Percentiles rank a stretch among this genome's conserved stretches.
These are phyloP conservation scores for Trichoderma polysporum DNA, from an alignment of 2,329 filamentous ascomycete genomes.

Conservation along the genomic window DNA sequence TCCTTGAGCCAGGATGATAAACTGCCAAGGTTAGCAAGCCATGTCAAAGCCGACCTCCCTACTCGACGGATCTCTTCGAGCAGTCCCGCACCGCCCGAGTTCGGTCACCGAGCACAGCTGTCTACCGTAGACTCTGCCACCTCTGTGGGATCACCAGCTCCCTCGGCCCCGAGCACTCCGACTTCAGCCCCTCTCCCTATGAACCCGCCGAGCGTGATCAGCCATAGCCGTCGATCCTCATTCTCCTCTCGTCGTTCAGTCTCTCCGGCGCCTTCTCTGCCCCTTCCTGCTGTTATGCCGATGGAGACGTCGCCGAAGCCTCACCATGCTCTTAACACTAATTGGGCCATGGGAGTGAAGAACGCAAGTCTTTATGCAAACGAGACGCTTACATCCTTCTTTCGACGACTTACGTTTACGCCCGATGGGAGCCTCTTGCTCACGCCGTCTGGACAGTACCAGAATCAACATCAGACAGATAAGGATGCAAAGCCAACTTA, in stretches of 20 bases:
- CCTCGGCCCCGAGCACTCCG: conserved; percentile 91
- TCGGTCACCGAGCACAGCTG: conserved; percentile 65
- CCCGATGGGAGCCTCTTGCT: conserved; percentile 92
- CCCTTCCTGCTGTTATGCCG: conserved; percentile 91
- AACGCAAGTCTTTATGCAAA: conserved; percentile 94
- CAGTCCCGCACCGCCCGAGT: conserved; percentile 87
- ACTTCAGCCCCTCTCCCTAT: conserved; percentile 87
- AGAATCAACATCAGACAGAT: conserved; percentile 67
- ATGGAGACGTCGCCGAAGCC: conserved; percentile 86
- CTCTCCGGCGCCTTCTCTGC: conserved; percentile 90
- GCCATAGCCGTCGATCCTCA: conserved; percentile 90
- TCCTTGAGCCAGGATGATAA: conserved; percentile 67
- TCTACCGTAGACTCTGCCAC: conserved; percentile 51
- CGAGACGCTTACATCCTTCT: conserved; percentile 96
- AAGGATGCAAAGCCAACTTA: conserved; percentile 72
- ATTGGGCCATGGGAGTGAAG: conserved; percentile 62
- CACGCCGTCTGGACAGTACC: conserved; percentile 94
- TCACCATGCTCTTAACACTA: conserved; percentile 51
- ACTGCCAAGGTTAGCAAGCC: conserved; percentile 77
- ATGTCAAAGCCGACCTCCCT: conserved; percentile 83
- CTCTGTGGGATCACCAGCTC: conserved; percentile 75
- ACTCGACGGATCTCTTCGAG: conserved; percentile 84
- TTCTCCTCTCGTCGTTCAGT: conserved; percentile 86
- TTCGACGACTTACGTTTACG: conserved; percentile 88
- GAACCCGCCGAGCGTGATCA: conserved; percentile 88